A percentile compares a stretch with the other conserved stretches of the same genome.
These are phyloP conservation scores for Peronospora destructor DNA, from an alignment of 352 stramenopile species.

Conservation along the genomic window DNA sequence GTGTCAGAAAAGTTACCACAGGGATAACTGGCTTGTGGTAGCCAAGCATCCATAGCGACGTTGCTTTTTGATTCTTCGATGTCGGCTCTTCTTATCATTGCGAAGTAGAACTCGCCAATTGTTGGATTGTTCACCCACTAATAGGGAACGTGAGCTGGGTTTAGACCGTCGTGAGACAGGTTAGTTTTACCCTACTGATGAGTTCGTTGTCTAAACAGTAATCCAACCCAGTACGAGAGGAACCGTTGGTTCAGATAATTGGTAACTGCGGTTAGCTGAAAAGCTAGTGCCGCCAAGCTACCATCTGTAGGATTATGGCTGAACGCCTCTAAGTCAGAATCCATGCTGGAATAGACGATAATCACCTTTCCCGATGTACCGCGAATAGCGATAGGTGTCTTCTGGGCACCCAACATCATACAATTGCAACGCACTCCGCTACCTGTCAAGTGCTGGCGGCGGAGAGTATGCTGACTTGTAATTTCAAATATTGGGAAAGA, in stretches of 20 bases:
- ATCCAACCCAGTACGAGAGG: conserved; percentile 85
- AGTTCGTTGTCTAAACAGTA: no score
- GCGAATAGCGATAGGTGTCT: conserved; percentile 43
- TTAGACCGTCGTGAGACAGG: conserved; percentile 21
- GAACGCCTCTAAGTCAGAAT: conserved; percentile 71
- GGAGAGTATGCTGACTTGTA: conserved; percentile 34
- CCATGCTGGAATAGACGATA: conserved; percentile 82
- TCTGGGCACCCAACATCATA: conserved; percentile 30
- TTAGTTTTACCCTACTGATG: conserved; percentile 24
- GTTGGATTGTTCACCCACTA: conserved; percentile 23
- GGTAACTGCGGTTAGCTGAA: conserved; percentile 86
- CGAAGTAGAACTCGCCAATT: no score
- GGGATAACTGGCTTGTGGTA: no score
- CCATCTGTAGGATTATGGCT: conserved; percentile 4
- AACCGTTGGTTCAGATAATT: conserved; percentile 88
- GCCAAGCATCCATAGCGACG: no score
- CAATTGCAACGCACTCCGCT: conserved; percentile 29
- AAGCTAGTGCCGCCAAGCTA: conserved; percentile 67
- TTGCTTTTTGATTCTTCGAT: no score
- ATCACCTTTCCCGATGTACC: no score
- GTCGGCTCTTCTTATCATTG: no score
- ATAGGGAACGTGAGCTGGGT: conserved; percentile 19
- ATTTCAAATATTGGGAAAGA: conserved; percentile 79
- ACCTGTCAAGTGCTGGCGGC: conserved; percentile 15
- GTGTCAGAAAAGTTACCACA: no score